phyloP scores from a whole-genome alignment of 306 rosid species.

The Prosopis cineraria region DNA sequence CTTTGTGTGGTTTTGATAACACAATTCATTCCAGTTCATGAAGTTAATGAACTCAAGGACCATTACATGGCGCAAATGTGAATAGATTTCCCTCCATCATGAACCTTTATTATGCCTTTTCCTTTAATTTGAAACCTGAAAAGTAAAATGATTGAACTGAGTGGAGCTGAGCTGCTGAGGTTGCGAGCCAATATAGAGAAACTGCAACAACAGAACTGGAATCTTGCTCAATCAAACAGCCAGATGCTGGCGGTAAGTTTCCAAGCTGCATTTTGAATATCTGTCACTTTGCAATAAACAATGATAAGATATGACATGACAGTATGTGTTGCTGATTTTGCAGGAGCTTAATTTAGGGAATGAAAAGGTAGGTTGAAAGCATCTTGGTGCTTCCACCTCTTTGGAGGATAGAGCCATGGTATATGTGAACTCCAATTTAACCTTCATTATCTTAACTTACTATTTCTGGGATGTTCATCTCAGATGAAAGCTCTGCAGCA shows the following conservation, averaged over 20 bases:
- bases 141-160: slow-evolving; percentile 67
- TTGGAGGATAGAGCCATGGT: neutral
- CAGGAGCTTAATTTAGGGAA: slow-evolving; percentile 85
- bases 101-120: neutral
- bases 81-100: neutral
- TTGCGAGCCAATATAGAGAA: slow-evolving; percentile 64
- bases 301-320: neutral
- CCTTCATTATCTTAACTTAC: neutral
- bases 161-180: slow-evolving; percentile 69
- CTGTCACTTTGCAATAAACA: neutral
- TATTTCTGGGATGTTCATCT: slow-evolving; percentile 14
- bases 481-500: slow-evolving; percentile 77
- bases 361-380: slow-evolving; percentile 58
- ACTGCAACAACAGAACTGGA: slow-evolving; percentile 80
- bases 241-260: slow-evolving; percentile 66
- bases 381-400: neutral
- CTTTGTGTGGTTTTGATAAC: too few relatives aligned
- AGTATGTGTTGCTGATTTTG: slow-evolving; percentile 27
- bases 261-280: neutral
- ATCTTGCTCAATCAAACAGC: slow-evolving; percentile 83
- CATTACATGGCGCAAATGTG: neutral
- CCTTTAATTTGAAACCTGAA: slow-evolving; percentile 37
- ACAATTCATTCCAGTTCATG: neutral
- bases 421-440: neutral
- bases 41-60: neutral